Conservation (phyloP, 352 stramenopile species). For the Phytophthora quininea region DNA sequence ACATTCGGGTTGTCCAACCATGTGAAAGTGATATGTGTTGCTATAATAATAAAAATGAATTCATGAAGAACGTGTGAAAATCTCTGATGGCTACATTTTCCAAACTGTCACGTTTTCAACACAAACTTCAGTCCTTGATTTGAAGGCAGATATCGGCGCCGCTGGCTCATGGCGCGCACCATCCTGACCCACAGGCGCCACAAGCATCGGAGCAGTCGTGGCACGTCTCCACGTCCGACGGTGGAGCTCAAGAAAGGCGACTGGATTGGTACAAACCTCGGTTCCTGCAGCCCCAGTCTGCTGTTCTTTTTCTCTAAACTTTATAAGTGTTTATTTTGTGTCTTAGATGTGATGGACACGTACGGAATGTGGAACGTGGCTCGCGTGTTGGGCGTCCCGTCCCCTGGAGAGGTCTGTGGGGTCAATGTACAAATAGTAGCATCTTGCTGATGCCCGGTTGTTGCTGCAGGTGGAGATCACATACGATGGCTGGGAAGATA, state of each 20-base stretch:
- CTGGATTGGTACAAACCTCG: background rate
- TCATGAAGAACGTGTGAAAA: background rate
- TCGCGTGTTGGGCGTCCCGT: constrained; percentile 37
- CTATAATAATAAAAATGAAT: too few relatives aligned
- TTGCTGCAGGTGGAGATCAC: constrained; percentile 52
- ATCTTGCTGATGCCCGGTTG: background rate
- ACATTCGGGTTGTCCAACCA: too few relatives aligned
- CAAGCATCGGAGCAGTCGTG: background rate
- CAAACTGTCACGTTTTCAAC: background rate
- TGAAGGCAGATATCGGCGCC: too few relatives aligned
- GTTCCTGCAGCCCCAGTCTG: too few relatives aligned
- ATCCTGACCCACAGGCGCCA: background rate
- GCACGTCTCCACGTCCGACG: background rate
- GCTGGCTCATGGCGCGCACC: background rate
- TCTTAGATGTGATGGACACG: constrained; percentile 57
- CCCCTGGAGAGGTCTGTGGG: constrained; percentile 10
- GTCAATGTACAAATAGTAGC: too few relatives aligned
- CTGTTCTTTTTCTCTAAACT: too few relatives aligned
- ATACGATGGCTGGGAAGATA: constrained; percentile 67
- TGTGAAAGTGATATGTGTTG: background rate
- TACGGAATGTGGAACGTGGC: constrained; percentile 68
- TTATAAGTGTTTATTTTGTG: background rate
- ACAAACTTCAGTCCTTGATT: background rate
- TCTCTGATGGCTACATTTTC: background rate
- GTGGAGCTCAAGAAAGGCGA: background rate